These are phyloP conservation scores for Populus deltoides DNA, from an alignment of 345 rosid genomes.

Conservation along the genomic window DNA sequence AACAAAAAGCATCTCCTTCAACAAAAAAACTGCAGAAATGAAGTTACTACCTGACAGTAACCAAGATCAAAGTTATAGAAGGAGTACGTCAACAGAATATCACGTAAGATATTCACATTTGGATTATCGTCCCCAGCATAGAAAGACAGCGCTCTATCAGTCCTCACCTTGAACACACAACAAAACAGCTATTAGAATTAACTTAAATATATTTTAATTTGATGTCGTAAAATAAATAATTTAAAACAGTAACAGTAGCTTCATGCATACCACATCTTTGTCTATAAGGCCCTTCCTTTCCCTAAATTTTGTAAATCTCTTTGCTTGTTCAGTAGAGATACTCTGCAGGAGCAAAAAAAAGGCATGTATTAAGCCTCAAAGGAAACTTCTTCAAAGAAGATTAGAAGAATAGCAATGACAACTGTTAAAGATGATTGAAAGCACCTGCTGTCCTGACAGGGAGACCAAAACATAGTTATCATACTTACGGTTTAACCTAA, in stretches of 20 bases:
- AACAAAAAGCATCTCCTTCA: not conserved
- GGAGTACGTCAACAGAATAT: constrained; percentile 84
- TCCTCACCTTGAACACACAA: constrained; percentile 70
- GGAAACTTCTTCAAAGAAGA: constrained; percentile 1
- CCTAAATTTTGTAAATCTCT: constrained; percentile 86
- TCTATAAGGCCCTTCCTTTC: constrained; percentile 90
- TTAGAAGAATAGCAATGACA: not conserved
- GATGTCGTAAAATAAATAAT: not conserved
- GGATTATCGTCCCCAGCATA: constrained; percentile 91
- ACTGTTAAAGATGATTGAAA: not conserved
- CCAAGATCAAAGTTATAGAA: constrained; percentile 98
- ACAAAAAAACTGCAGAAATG: not conserved
- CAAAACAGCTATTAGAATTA: not conserved
- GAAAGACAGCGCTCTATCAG: constrained; percentile 74
- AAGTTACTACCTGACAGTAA: constrained; percentile 83
- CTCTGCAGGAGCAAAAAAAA: constrained; percentile 50
- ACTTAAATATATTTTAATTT: not conserved
- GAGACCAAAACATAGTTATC: not conserved
- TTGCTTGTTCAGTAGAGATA: constrained; percentile 87
- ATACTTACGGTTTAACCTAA: not conserved
- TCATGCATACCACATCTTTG: constrained; percentile 85
- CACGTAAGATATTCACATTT: constrained; percentile 71
- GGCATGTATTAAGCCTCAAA: constrained; percentile 13
- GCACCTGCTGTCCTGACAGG: not conserved
- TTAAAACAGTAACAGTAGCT: not conserved